Percentiles rank a stretch among this genome's conserved stretches.
Evolutionary conservation across 2,329 filamentous ascomycete species (phyloP).

Genomic region (Stylonectria norvegica): DNA sequence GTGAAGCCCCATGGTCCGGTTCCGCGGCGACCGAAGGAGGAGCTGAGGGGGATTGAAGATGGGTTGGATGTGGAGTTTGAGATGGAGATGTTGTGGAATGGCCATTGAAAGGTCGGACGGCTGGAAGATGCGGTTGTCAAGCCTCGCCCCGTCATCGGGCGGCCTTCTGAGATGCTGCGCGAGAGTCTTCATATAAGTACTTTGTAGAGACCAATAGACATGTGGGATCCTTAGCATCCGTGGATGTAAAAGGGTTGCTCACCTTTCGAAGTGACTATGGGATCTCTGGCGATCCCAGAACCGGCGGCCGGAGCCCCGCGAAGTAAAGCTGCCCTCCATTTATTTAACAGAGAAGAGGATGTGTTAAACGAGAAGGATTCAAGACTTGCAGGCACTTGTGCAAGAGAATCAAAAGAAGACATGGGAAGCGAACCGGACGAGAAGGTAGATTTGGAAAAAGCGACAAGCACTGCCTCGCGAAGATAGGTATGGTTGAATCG

Average conservation of each 20-base stretch:
- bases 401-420: constrained; percentile 6
- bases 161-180: constrained; percentile 6
- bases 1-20: constrained; percentile 24
- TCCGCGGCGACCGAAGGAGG: constrained; percentile 22
- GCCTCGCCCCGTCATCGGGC: constrained; percentile 23
- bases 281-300: constrained; percentile 24
- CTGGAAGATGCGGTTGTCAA: constrained; percentile 25
- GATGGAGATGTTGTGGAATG: constrained; percentile 27
- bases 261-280: no score
- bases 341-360: not conserved
- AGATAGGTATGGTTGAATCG: not conserved
- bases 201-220: not conserved
- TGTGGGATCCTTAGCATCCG: constrained; percentile 14
- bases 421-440: constrained; percentile 1
- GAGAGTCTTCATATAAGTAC: not conserved
- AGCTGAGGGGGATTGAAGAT: constrained; percentile 20
- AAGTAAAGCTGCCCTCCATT: constrained; percentile 21
- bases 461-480: not conserved
- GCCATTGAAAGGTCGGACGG: constrained; percentile 25
- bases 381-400: constrained; percentile 1
- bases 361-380: constrained; percentile 1
- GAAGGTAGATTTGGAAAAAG: no score
- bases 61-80: constrained; percentile 24
- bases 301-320: constrained; percentile 21
- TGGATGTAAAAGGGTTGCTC: constrained; percentile 4